Percentiles rank a stretch among this genome's conserved stretches.
phyloP scores from a whole-genome alignment of 352 stramenopile species.

The Phytophthora syringae region DNA sequence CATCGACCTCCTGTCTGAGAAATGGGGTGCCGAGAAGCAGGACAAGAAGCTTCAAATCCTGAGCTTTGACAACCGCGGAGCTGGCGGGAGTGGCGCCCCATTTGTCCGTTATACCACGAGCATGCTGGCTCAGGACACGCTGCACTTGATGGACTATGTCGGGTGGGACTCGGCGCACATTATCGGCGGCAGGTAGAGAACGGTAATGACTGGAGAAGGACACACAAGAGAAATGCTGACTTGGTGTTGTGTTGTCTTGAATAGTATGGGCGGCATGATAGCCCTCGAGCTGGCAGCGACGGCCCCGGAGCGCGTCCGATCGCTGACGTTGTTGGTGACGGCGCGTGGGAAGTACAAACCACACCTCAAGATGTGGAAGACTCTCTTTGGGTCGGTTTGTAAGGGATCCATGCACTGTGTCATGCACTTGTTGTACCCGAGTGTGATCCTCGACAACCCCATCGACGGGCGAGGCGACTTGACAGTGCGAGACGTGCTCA shows the following conservation, averaged over 20 bases:
- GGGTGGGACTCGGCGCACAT: constrained; percentile 51
- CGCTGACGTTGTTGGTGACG: constrained; percentile 45
- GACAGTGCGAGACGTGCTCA: constrained; percentile 39
- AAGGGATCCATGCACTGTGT: constrained; percentile 33
- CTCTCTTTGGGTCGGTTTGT: constrained; percentile 30
- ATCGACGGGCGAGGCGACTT: constrained; percentile 32
- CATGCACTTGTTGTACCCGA: constrained; percentile 41
- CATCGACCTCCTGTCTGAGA: constrained; percentile 43
- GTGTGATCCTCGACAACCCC: constrained; percentile 27
- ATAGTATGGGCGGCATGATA: constrained; percentile 58
- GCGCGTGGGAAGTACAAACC: constrained; percentile 36
- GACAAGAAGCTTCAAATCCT: constrained; percentile 38
- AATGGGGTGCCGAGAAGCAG: constrained; percentile 30
- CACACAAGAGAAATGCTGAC: background rate
- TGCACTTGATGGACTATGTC: constrained; percentile 45
- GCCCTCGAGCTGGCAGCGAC: constrained; percentile 41
- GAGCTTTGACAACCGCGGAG: constrained; percentile 57
- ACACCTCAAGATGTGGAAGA: constrained; percentile 31
- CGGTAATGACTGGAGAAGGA: background rate
- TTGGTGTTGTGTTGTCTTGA: constrained; percentile 4
- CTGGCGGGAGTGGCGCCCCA: constrained; percentile 43
- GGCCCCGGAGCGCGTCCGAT: constrained; percentile 38
- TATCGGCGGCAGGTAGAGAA: constrained; percentile 33
- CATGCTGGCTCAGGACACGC: constrained; percentile 52
- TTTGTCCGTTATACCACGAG: constrained; percentile 48